Conservation (phyloP, 805 yeast genomes). For the Yarrowia sp. region DNA sequence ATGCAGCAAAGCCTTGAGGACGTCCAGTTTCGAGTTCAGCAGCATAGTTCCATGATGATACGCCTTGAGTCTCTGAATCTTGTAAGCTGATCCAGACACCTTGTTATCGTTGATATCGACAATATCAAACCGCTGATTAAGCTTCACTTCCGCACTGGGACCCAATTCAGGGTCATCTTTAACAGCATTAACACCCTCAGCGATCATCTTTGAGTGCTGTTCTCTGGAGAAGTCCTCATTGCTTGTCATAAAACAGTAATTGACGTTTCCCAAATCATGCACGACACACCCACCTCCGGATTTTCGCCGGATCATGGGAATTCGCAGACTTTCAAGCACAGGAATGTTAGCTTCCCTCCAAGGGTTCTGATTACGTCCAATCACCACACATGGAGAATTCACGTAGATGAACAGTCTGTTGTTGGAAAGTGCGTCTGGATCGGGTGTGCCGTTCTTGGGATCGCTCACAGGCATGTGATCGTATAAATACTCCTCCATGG, state of each 20-base stretch:
- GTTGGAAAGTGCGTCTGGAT: constrained; percentile 42
- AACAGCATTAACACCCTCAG: constrained; percentile 49
- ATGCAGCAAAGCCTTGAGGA: constrained; percentile 65
- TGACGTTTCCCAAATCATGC: constrained; percentile 88
- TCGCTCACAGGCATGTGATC: constrained; percentile 59
- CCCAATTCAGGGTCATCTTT: constrained; percentile 29
- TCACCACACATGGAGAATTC: constrained; percentile 85
- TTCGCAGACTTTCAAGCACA: constrained; percentile 55
- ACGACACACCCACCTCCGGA: constrained; percentile 98
- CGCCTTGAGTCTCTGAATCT: constrained; percentile 78
- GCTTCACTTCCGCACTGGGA: constrained; percentile 50
- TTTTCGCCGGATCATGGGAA: constrained; percentile 77
- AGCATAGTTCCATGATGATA: constrained; percentile 98
- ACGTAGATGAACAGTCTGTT: constrained; percentile 73
- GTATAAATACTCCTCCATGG: constrained; percentile 82
- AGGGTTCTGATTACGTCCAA: constrained; percentile 96
- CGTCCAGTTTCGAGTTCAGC: constrained; percentile 66
- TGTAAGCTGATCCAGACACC: constrained; percentile 92
- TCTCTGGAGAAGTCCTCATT: constrained; percentile 67
- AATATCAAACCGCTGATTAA: constrained; percentile 85
- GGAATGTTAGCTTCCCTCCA: constrained; percentile 83
- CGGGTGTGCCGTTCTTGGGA: neutral
- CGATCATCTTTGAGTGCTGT: constrained; percentile 58
- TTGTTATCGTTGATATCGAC: constrained; percentile 55
- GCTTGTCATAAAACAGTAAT: constrained; percentile 80